Percentiles rank a stretch among this genome's conserved stretches.
phyloP scores from a whole-genome alignment of 2,329 filamentous ascomycete species.

The Pseudocercospora musae region DNA sequence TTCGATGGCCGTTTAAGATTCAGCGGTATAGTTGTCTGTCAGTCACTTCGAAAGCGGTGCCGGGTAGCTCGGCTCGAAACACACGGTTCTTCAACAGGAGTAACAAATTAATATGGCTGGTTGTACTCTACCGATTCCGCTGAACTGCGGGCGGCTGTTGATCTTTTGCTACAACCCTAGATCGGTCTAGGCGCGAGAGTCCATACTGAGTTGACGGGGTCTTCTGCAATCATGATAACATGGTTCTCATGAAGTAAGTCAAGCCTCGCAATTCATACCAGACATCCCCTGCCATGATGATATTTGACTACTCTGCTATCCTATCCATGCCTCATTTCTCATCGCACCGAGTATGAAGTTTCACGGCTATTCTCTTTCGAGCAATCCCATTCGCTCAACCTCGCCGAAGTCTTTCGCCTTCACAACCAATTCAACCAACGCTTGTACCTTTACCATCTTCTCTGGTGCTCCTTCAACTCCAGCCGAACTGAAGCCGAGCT shows the following conservation, averaged over 20 bases:
- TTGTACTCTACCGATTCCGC: background rate
- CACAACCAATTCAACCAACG: conserved; percentile 9
- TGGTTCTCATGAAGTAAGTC: too few relatives aligned
- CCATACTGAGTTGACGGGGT: too few relatives aligned
- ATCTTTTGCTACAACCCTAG: background rate
- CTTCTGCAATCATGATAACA: too few relatives aligned
- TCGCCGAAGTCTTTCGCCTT: conserved; percentile 4
- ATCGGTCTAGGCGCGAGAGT: too few relatives aligned
- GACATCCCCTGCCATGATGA: too few relatives aligned
- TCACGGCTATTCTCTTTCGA: background rate
- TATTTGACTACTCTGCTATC: background rate
- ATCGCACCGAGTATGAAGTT: background rate
- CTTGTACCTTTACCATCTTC: conserved; percentile 5
- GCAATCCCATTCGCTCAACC: background rate
- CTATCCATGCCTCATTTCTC: background rate
- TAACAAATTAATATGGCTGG: too few relatives aligned
- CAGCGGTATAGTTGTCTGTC: background rate
- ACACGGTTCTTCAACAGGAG: too few relatives aligned
- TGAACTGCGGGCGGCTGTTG: background rate
- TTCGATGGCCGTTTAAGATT: background rate
- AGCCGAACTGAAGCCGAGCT: background rate
- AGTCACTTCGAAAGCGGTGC: background rate
- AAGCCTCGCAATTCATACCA: too few relatives aligned
- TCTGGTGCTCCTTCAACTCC: background rate
- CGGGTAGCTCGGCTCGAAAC: background rate